Conservation (phyloP, 2,329 filamentous ascomycete species). For the Penicillium polonicum region DNA sequence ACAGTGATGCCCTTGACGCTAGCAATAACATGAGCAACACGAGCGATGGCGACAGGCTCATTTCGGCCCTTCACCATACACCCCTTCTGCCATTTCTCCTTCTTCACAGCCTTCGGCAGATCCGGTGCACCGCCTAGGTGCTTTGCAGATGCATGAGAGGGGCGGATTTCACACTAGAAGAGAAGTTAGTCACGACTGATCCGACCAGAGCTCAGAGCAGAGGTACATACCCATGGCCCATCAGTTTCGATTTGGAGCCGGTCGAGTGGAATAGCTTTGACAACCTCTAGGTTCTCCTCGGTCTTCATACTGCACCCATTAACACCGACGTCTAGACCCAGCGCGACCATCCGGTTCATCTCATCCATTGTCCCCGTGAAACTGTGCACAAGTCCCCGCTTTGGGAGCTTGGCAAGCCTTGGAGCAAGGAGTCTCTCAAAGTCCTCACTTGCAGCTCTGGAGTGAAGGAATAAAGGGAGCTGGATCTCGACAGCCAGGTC, state of each 20-base stretch:
- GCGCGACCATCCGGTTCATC: constrained; percentile 73
- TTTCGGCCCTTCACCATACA: constrained; percentile 93
- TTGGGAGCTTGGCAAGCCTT: constrained; percentile 65
- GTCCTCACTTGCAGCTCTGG: constrained; percentile 79
- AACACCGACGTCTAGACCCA: constrained; percentile 88
- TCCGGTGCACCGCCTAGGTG: constrained; percentile 67
- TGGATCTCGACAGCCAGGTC: constrained; percentile 73
- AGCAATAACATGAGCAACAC: constrained; percentile 85
- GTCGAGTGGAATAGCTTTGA: constrained; percentile 73
- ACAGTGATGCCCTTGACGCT: constrained; percentile 76
- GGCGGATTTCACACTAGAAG: constrained; percentile 77
- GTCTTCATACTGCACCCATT: constrained; percentile 98
- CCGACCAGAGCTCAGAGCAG: neutral
- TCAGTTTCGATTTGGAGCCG: constrained; percentile 93
- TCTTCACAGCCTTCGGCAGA: constrained; percentile 83
- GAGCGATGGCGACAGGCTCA: constrained; percentile 82
- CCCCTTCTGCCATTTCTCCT: constrained; percentile 88
- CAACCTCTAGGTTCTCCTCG: constrained; percentile 81
- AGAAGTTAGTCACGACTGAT: constrained; percentile 2
- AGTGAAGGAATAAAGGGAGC: constrained; percentile 88
- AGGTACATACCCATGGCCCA: constrained; percentile 68
- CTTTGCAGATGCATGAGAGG: constrained; percentile 80
- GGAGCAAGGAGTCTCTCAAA: constrained; percentile 71
- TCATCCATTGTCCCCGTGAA: constrained; percentile 88
- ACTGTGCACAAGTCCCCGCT: constrained; percentile 83